A percentile compares a stretch with the other conserved stretches of the same genome.
Evolutionary conservation across 768 basidiomycete species (phyloP).

Genomic region (Macrolepiota dolichaula): DNA sequence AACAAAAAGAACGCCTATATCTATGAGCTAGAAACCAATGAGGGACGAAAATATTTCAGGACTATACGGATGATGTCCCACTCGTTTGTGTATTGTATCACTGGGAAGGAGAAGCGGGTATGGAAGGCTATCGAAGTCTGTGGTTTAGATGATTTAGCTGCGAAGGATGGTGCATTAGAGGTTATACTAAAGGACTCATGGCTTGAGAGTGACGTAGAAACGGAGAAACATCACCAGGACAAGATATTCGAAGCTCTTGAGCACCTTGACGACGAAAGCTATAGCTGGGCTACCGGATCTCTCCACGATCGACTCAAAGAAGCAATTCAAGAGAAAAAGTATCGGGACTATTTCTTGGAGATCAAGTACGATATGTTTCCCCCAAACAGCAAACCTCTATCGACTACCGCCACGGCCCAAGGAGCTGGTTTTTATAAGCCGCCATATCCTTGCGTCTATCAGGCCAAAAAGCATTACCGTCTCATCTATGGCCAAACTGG

Average conservation of each 20-base stretch:
- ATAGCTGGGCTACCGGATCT: not conserved
- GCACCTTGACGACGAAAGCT: not conserved
- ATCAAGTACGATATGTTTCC: not conserved
- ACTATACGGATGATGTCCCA: not conserved
- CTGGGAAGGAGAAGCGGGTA: slow-evolving; percentile 12
- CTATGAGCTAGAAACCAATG: not conserved
- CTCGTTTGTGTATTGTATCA: slow-evolving; percentile 1
- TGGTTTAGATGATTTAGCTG: not conserved
- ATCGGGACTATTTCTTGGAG: slow-evolving; percentile 1
- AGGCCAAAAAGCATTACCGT: not conserved
- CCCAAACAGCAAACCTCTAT: not conserved
- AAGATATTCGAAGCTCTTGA: slow-evolving; percentile 12
- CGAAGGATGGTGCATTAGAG: not conserved
- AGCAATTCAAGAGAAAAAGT: not conserved
- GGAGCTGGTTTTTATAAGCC: too few species aligned
- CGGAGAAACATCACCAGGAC: slow-evolving; percentile 16
- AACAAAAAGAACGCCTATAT: not conserved
- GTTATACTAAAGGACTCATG: slow-evolving; percentile 19
- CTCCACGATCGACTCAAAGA: not conserved
- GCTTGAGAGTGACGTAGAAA: slow-evolving; percentile 10
- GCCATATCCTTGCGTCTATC: not conserved
- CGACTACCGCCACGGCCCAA: not conserved
- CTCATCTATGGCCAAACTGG: slow-evolving; percentile 1
- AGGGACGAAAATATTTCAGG: not conserved
- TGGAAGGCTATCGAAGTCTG: slow-evolving; percentile 11